Evolutionary conservation across 2,329 filamentous ascomycete species (phyloP).

Genomic region (Monosporascus ibericus): DNA sequence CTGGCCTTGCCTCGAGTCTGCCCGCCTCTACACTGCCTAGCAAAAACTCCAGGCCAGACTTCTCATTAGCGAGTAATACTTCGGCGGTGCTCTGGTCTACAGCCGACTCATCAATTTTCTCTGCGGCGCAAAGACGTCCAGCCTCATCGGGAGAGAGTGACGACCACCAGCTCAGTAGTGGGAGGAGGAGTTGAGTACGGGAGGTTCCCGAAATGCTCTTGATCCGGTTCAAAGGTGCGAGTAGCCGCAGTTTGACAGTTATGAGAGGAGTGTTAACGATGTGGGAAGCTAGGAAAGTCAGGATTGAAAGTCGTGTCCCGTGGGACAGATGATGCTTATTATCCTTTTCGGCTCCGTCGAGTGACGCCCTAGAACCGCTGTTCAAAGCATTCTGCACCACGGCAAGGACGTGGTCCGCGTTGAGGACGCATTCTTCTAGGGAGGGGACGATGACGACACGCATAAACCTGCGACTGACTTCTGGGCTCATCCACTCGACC

Average conservation of each 20-base stretch:
- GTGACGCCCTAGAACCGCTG: conserved; percentile 28
- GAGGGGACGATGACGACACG: conserved; percentile 63
- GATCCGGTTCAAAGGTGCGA: conserved; percentile 66
- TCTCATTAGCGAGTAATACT: conserved; percentile 48
- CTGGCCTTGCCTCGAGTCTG: conserved; percentile 35
- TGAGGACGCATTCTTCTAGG: conserved; percentile 81
- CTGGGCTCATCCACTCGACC: conserved; percentile 51
- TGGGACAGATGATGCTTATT: conserved; percentile 52
- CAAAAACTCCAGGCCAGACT: conserved; percentile 44
- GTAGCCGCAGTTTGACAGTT: conserved; percentile 61
- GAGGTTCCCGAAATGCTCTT: conserved; percentile 65
- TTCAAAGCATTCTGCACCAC: conserved; percentile 57
- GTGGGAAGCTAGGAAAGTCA: conserved; percentile 71
- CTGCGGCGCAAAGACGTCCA: conserved; percentile 38
- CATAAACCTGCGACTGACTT: conserved; percentile 56
- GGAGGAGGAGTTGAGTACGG: conserved; percentile 71
- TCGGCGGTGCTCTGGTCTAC: conserved; percentile 42
- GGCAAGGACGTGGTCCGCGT: conserved; percentile 62
- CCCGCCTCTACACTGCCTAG: conserved; percentile 40
- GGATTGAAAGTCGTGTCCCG: conserved; percentile 55
- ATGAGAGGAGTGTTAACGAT: conserved; percentile 61
- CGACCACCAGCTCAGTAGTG: conserved; percentile 65
- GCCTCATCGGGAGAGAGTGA: conserved; percentile 46
- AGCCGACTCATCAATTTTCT: conserved; percentile 34
- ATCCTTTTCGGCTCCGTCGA: conserved; percentile 33